phyloP scores from a whole-genome alignment of 257 asterid species.

The Penstemon newberryi region DNA sequence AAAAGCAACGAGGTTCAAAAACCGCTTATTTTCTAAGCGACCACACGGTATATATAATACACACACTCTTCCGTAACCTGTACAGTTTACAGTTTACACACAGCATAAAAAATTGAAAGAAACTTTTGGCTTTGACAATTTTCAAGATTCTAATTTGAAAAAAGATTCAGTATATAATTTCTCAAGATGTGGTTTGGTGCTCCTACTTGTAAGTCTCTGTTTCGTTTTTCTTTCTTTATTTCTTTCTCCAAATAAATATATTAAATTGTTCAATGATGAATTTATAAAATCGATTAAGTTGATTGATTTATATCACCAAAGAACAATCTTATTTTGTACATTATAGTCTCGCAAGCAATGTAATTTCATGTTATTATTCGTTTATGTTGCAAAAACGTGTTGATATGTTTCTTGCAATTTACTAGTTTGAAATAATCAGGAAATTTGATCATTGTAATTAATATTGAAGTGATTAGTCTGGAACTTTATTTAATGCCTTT shows the following conservation, averaged over 20 bases:
- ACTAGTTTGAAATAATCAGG: neutral
- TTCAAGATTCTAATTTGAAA: neutral
- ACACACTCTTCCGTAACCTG: neutral
- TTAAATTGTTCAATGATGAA: too few relatives aligned
- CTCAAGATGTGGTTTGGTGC: neutral
- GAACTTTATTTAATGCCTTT: neutral
- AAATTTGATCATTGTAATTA: neutral
- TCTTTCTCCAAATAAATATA: neutral
- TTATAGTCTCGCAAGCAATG: neutral
- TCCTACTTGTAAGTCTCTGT: neutral
- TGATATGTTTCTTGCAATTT: neutral
- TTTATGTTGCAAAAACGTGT: neutral
- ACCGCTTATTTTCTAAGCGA: constrained; percentile 30
- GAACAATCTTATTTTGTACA: neutral
- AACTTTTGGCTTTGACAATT: neutral
- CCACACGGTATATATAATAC: constrained; percentile 14
- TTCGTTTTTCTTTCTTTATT: neutral
- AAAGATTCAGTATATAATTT: neutral
- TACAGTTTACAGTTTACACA: too few relatives aligned
- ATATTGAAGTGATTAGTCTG: neutral
- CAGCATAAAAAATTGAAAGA: neutral
- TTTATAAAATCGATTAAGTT: too few relatives aligned
- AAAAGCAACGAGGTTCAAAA: constrained; percentile 25
- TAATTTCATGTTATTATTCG: neutral
- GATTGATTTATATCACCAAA: too few relatives aligned